A percentile compares a stretch with the other conserved stretches of the same genome.
phyloP scores from a whole-genome alignment of 2,329 filamentous ascomycete species.

The Harringtonia aguacate region DNA sequence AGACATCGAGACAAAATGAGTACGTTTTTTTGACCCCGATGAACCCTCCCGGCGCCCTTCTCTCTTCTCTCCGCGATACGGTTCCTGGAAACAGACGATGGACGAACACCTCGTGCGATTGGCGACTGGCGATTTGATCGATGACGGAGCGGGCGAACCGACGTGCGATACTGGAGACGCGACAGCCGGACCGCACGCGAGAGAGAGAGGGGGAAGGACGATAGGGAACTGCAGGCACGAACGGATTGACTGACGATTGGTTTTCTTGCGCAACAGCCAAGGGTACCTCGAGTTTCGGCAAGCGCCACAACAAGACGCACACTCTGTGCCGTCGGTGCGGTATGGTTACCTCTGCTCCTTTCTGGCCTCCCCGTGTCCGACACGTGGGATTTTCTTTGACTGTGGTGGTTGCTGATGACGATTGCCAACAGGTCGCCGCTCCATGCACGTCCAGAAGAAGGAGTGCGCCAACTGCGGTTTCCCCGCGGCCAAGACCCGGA shows the following conservation, averaged over 20 bases:
- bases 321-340: constrained; percentile 97
- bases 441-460: constrained; percentile 99
- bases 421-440: constrained; percentile 63
- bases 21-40: constrained; percentile 25
- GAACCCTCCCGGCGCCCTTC: not conserved
- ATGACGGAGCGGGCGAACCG: no score
- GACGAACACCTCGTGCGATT: constrained; percentile 15
- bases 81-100: constrained; percentile 7
- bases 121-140: constrained; percentile 9
- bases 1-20: constrained; percentile 42
- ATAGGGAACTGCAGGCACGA: not conserved
- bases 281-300: constrained; percentile 39
- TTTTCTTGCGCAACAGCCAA: constrained; percentile 28
- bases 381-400: not conserved
- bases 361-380: not conserved
- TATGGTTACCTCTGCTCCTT: constrained; percentile 45
- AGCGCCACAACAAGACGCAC: constrained; percentile 96
- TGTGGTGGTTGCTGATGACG: not conserved
- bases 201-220: not conserved
- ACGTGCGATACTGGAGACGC: not conserved
- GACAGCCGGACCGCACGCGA: not conserved
- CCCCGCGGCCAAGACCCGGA: constrained; percentile 91
- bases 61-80: not conserved
- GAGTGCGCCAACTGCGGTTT: constrained; percentile 94
- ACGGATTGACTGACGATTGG: not conserved